Evolutionary conservation across 2,329 filamentous ascomycete genomes (phyloP).

Genomic region (Cryphonectria japonica): DNA sequence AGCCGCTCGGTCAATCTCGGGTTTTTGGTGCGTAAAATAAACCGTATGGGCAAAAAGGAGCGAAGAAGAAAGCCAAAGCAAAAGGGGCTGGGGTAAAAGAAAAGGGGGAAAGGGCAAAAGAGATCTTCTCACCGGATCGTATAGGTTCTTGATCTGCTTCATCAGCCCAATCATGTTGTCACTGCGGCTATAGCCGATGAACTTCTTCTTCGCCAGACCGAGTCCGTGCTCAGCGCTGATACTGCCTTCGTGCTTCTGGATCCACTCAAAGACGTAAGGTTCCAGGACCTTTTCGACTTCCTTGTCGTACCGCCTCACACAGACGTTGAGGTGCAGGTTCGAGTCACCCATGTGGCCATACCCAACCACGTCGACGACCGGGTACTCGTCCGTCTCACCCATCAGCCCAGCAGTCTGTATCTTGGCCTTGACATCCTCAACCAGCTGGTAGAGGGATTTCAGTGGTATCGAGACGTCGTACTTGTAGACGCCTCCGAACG

Average conservation of each 20-base stretch:
- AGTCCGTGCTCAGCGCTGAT: constrained; percentile 97
- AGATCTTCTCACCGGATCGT: constrained; percentile 77
- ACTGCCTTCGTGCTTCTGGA: constrained; percentile 81
- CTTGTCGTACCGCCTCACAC: constrained; percentile 81
- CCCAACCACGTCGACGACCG: constrained; percentile 87
- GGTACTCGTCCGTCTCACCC: constrained; percentile 73
- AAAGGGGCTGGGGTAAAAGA: too few species aligned
- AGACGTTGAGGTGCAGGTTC: constrained; percentile 92
- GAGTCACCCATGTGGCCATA: constrained; percentile 99
- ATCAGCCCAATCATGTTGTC: constrained; percentile 87
- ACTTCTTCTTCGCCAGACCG: constrained; percentile 93
- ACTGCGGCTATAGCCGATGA: constrained; percentile 88
- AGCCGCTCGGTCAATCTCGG: constrained; percentile 5
- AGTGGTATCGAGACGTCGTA: constrained; percentile 97
- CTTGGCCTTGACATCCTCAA: constrained; percentile 79
- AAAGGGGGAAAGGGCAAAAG: constrained; percentile 11
- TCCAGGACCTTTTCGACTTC: constrained; percentile 85
- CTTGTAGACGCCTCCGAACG: constrained; percentile 96
- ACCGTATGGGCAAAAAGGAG: too few species aligned
- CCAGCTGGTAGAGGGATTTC: constrained; percentile 81
- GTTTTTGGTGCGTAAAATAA: neutral
- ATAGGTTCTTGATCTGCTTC: constrained; percentile 92
- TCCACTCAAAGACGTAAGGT: constrained; percentile 98
- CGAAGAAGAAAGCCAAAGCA: too few species aligned
- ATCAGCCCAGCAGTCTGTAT: constrained; percentile 76